Conservation (phyloP, 139 green algal genomes). For the Tetradesmus obliquus region DNA sequence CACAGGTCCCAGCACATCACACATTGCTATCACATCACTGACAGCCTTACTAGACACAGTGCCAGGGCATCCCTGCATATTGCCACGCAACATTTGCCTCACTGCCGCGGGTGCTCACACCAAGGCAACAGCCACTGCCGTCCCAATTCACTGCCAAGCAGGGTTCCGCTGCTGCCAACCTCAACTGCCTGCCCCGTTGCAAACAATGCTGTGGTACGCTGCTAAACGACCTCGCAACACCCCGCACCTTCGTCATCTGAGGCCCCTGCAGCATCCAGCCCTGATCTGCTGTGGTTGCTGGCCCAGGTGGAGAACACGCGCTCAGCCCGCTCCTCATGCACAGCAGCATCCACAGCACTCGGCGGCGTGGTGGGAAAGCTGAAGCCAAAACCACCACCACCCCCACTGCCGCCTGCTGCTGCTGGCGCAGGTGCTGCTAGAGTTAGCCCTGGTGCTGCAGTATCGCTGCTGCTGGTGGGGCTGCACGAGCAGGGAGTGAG, state of each 20-base stretch:
- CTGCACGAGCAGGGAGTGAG: not conserved
- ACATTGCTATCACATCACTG: not conserved
- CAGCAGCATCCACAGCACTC: constrained; percentile 12
- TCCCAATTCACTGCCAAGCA: too few relatives aligned
- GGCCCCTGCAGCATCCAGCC: not conserved
- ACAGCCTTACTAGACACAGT: too few relatives aligned
- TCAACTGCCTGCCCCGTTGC: too few relatives aligned
- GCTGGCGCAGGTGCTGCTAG: constrained; percentile 10
- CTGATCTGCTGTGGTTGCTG: constrained; percentile 55
- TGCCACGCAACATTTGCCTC: too few relatives aligned
- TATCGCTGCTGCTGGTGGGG: not conserved
- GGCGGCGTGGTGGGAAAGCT: constrained; percentile 63
- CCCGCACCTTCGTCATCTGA: constrained; percentile 40
- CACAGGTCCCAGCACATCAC: not conserved
- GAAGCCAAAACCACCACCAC: constrained; percentile 48
- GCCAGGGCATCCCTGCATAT: too few relatives aligned
- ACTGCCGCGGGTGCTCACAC: too few relatives aligned
- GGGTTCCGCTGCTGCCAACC: too few relatives aligned
- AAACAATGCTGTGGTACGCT: too few relatives aligned
- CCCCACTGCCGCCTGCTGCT: not conserved
- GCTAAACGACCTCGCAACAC: too few relatives aligned
- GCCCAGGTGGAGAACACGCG: constrained; percentile 62
- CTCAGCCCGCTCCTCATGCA: constrained; percentile 45
- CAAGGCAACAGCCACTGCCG: too few relatives aligned
- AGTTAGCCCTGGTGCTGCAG: not conserved